Percentiles rank a stretch among this genome's conserved stretches.
These are phyloP conservation scores for Rosa lucieae DNA, from an alignment of 306 rosid species.

Conservation along the genomic window DNA sequence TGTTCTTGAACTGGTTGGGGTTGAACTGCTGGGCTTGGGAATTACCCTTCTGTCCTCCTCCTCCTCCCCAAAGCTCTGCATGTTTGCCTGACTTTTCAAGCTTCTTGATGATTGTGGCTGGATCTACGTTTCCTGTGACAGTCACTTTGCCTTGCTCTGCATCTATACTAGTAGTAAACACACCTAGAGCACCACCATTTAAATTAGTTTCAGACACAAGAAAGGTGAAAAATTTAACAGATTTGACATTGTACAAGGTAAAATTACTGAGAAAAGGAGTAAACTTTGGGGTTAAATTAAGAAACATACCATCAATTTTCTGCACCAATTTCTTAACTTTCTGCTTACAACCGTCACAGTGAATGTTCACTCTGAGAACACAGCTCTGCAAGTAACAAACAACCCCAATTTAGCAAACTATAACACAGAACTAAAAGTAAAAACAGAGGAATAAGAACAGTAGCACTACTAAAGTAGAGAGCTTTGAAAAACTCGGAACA, in stretches of 20 bases:
- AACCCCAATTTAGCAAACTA: constrained; percentile 13
- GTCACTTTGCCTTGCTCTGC: constrained; percentile 59
- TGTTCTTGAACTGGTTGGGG: constrained; percentile 61
- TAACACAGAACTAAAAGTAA: background rate
- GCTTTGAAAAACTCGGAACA: background rate
- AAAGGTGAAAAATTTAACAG: constrained; percentile 4
- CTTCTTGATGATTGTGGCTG: constrained; percentile 49
- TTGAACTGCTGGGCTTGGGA: constrained; percentile 34
- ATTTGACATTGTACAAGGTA: background rate
- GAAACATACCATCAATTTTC: constrained; percentile 76
- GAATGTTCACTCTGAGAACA: constrained; percentile 72
- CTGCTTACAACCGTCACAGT: constrained; percentile 84
- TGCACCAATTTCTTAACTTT: constrained; percentile 77
- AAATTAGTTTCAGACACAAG: background rate
- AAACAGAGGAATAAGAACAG: background rate
- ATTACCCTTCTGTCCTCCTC: constrained; percentile 40
- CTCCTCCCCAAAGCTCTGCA: constrained; percentile 65
- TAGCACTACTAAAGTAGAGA: background rate
- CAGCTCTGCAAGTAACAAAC: constrained; percentile 52
- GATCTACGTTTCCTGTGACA: constrained; percentile 62
- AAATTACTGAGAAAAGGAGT: background rate
- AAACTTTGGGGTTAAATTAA: background rate
- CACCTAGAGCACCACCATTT: constrained; percentile 33
- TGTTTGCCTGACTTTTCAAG: constrained; percentile 61
- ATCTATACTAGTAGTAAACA: constrained; percentile 45